phyloP scores from a whole-genome alignment of 768 basidiomycete species.

The Polyporus arcularius region DNA sequence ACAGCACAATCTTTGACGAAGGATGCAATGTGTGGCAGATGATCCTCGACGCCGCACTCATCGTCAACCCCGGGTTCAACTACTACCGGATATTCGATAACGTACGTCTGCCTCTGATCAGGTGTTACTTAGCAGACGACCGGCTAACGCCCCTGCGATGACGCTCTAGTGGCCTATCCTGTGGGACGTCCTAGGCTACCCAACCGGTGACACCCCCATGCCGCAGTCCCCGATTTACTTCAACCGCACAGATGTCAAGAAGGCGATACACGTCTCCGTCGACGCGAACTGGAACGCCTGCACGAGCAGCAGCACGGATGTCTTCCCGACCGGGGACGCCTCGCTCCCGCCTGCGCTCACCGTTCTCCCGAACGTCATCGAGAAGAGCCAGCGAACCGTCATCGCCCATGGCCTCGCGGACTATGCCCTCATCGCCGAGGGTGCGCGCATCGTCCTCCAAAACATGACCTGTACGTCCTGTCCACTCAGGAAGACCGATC shows the following conservation, averaged over 20 bases:
- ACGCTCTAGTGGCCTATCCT: conserved; percentile 52
- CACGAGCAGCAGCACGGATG: conserved; percentile 43
- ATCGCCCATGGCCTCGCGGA: conserved; percentile 76
- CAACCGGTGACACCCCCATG: conserved; percentile 42
- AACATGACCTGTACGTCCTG: conserved; percentile 25
- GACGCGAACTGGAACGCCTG: conserved; percentile 66
- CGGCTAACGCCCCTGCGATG: too few relatives aligned
- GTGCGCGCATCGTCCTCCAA: conserved; percentile 41
- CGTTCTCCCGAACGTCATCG: conserved; percentile 74
- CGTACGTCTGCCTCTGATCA: conserved; percentile 26
- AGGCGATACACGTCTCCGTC: conserved; percentile 68
- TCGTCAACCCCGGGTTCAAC: conserved; percentile 74
- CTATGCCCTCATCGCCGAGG: conserved; percentile 72
- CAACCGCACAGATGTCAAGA: conserved; percentile 65
- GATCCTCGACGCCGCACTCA: conserved; percentile 63
- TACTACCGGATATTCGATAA: conserved; percentile 81
- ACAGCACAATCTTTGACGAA: conserved; percentile 41
- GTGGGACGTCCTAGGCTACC: conserved; percentile 85
- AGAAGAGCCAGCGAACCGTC: conserved; percentile 67
- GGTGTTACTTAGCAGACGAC: background rate
- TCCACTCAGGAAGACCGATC: background rate
- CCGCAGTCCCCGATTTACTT: conserved; percentile 70
- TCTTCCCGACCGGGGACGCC: conserved; percentile 56
- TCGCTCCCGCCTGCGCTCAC: conserved; percentile 64
- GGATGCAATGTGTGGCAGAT: conserved; percentile 71